Base-by-base conservation (phyloP, 208 protist species). In the Sergeia podlipaevii region DNA sequence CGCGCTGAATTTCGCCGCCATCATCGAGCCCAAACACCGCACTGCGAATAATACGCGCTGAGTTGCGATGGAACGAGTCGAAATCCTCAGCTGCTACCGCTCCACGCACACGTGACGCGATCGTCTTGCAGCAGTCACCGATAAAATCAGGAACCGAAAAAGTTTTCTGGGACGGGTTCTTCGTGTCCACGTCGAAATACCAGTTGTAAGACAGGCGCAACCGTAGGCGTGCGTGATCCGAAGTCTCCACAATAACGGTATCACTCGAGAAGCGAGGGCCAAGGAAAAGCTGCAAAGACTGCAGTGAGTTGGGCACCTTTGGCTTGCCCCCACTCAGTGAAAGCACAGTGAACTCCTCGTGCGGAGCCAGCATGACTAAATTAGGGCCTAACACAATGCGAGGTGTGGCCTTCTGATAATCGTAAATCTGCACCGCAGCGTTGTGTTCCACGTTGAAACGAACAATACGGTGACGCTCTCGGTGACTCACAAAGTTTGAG, bases 101-200 rank as follows among this genome's bases (percentile, higher is more conserved):
- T 21, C 93, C 97, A 59, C 97, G 90, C 45, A 99, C 86, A 30
- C 95, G 85, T 1, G 86, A 96, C 2, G 95, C 96, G 43, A 98
- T 95, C n/a, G 96, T 96, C 73, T 98, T 98, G 81, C 97, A 99
- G 50, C 77, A 85, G 60, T 99, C 95, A 23, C 97, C 97, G 51
- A 99, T 88, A 69, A 99, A 99, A 78, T 99, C 97, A 2, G 97
- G 94, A 28, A 98, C 89, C 2, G 83, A 77, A 70, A 98, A 98
- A 28, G 93, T 70, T 30, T 83, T 87, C 15, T 65, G 50, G 32
- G 71, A 69, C 8, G 65, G 61, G 24, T 74, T 70, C 33, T 46
- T 53, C 30, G 51, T 56, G 51, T 89, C 66, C 6, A 94, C 65
- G 28, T 97, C 87, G 49, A 98, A 98, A 41, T 96, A 53, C 97